Evolutionary conservation across 2,329 filamentous ascomycete genomes (phyloP).

Genomic region (Corynespora cassiicola): DNA sequence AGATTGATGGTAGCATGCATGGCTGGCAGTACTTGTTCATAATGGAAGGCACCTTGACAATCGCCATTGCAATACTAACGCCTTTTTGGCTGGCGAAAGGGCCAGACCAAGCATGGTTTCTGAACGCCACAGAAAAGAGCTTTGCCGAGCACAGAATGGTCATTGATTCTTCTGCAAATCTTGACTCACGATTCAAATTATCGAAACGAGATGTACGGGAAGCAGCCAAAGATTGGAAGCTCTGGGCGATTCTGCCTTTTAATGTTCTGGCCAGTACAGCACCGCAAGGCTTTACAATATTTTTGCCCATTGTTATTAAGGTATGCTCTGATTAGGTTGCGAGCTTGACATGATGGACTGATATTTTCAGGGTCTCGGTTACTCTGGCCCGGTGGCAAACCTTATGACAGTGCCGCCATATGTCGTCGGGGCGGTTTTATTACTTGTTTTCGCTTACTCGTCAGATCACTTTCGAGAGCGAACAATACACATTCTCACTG

Average conservation of each 20-base stretch:
- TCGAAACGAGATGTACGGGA: constrained; percentile 23
- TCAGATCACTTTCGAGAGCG: constrained; percentile 54
- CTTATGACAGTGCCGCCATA: constrained; percentile 58
- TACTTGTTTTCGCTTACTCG: constrained; percentile 53
- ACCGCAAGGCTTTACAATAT: constrained; percentile 47
- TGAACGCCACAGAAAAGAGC: constrained; percentile 38
- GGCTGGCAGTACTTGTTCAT: constrained; percentile 57
- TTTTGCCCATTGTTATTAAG: constrained; percentile 56
- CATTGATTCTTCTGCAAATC: constrained; percentile 17
- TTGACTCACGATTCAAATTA: constrained; percentile 13
- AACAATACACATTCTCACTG: constrained; percentile 54
- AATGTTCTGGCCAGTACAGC: constrained; percentile 51
- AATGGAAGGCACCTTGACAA: constrained; percentile 46
- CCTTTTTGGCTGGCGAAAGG: constrained; percentile 36
- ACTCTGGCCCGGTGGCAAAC: constrained; percentile 51
- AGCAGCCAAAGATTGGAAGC: constrained; percentile 26
- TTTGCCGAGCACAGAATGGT: constrained; percentile 23
- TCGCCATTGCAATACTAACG: constrained; percentile 35
- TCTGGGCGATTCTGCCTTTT: constrained; percentile 39
- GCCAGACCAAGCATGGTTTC: constrained; percentile 39
- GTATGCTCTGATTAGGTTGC: constrained; percentile 53
- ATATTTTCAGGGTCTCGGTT: constrained; percentile 48
- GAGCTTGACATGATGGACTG: constrained; percentile 53
- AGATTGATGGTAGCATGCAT: constrained; percentile 52
- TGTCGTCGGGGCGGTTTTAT: constrained; percentile 52